Evolutionary conservation across 306 rosid genomes (phyloP).

Genomic region (Spatholobus suberectus): DNA sequence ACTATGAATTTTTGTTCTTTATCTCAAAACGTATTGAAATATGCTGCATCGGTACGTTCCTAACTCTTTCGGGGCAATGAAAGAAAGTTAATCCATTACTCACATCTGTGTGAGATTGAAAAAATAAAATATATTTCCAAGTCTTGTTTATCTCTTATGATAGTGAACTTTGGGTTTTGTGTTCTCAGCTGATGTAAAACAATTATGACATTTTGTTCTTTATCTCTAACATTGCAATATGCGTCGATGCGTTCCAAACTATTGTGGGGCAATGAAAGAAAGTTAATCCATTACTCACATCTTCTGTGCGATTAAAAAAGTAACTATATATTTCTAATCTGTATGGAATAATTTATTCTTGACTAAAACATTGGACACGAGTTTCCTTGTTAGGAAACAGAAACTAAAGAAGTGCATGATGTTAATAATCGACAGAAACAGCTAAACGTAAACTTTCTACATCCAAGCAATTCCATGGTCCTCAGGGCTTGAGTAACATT

Average conservation of each 20-base stretch:
- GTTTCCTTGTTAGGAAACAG: conserved; percentile 14
- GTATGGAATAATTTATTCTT: background rate
- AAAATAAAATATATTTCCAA: background rate
- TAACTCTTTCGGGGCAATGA: conserved; percentile 42
- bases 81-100: conserved; percentile 3
- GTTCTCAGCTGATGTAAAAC: conserved; percentile 75
- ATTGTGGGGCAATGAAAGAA: conserved; percentile 43
- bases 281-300: background rate
- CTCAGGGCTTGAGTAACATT: background rate
- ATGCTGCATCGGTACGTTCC: conserved; percentile 6
- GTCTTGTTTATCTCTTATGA: conserved; percentile 55
- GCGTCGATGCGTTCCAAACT: background rate
- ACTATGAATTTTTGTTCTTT: conserved; percentile 52
- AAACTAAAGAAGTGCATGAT: background rate
- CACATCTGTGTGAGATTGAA: background rate
- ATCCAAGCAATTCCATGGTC: background rate
- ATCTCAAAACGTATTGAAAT: conserved; percentile 34
- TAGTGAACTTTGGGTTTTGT: conserved; percentile 60
- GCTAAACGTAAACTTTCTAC: background rate
- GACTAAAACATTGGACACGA: background rate
- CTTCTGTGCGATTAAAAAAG: background rate
- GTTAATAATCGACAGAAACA: conserved; percentile 23
- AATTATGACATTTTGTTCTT: conserved; percentile 52
- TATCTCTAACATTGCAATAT: conserved; percentile 36
- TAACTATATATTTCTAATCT: background rate